Evolutionary conservation across 179 eudicot species (phyloP).

Genomic region (Beta macrorhiza): DNA sequence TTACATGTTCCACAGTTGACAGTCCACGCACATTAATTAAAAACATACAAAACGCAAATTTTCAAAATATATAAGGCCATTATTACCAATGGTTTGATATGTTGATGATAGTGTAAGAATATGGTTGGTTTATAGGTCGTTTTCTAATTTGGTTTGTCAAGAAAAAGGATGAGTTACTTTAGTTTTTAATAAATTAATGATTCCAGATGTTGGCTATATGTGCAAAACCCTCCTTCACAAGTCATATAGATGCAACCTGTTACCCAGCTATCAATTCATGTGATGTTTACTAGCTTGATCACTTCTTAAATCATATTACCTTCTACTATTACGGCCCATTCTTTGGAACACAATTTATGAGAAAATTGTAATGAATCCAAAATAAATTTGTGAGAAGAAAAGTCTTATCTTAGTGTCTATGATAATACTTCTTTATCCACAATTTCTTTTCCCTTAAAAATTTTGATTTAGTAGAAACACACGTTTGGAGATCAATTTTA

Average conservation of each 20-base stretch:
- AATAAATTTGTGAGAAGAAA: no score
- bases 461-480: no score
- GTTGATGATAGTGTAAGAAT: constrained; percentile 1
- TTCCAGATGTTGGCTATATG: constrained; percentile 5
- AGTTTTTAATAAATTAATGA: not conserved
- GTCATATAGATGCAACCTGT: constrained; percentile 12
- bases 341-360: not conserved
- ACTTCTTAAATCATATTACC: not conserved
- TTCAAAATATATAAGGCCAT: constrained; percentile 1
- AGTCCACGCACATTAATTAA: not conserved
- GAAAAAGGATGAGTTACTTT: not conserved
- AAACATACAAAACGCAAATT: not conserved
- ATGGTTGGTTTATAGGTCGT: constrained; percentile 12
- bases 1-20: not conserved
- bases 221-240: constrained; percentile 10
- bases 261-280: not conserved
- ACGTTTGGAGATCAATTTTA: no score
- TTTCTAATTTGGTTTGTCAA: constrained; percentile 17
- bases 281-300: not conserved
- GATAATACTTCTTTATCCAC: no score
- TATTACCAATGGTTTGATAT: no score
- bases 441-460: no score
- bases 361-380: no score
- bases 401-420: no score
- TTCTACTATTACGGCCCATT: not conserved